Conservation (phyloP, 495 filamentous ascomycete species). For the Emericellopsis terricola region DNA sequence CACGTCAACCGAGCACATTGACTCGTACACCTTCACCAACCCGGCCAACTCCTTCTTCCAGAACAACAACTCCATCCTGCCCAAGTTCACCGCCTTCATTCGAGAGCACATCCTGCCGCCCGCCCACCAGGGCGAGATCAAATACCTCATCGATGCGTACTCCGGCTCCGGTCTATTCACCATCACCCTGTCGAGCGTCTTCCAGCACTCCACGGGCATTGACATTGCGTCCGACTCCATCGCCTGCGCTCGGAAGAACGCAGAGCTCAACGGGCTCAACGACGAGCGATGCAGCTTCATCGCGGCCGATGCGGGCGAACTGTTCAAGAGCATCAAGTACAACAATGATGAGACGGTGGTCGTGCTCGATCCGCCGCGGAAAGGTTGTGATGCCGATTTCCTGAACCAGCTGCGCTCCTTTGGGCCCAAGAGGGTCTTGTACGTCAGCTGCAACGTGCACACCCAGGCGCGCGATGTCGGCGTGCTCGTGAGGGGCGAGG, state of each 20-base stretch:
- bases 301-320: slow-evolving; percentile 61
- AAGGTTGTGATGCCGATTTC: slow-evolving; percentile 81
- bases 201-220: slow-evolving; percentile 34
- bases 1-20: slow-evolving; percentile 68
- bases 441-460: slow-evolving; percentile 95
- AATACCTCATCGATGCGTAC: slow-evolving; percentile 90
- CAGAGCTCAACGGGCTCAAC: slow-evolving; percentile 50
- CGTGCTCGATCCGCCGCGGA: slow-evolving; percentile 84
- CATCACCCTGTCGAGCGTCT: slow-evolving; percentile 72
- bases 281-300: slow-evolving; percentile 49
- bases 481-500: slow-evolving; percentile 49
- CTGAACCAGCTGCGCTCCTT: slow-evolving; percentile 60
- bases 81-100: slow-evolving; percentile 76
- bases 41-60: slow-evolving; percentile 93
- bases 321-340: slow-evolving; percentile 60
- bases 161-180: slow-evolving; percentile 95
- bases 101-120: slow-evolving; percentile 55
- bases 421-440: slow-evolving; percentile 62
- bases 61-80: slow-evolving; percentile 98
- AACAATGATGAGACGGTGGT: slow-evolving; percentile 67
- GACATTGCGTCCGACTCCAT: slow-evolving; percentile 52
- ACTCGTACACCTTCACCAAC: slow-evolving; percentile 70
- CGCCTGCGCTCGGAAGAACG: slow-evolving; percentile 56
- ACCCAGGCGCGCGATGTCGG: slow-evolving; percentile 91
- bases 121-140: slow-evolving; percentile 24